Conservation (phyloP, 2,329 filamentous ascomycete genomes). For the Dichotomopilus funicola region DNA sequence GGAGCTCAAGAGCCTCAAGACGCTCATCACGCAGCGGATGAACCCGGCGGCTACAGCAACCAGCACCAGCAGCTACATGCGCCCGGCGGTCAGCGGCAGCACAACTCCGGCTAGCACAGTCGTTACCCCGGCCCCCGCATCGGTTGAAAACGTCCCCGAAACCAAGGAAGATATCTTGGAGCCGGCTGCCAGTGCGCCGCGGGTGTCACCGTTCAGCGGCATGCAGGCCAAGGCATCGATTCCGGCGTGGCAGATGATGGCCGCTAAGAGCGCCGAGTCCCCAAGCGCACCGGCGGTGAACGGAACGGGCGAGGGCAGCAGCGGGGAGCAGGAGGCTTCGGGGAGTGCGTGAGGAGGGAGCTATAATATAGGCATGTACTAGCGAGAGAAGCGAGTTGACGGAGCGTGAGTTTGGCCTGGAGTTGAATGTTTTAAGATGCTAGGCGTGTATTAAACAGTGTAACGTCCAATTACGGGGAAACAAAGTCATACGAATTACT, state of each 20-base stretch:
- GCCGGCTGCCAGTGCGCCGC: conserved; percentile 31
- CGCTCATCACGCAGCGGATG: conserved; percentile 65
- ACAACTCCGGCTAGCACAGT: conserved; percentile 19
- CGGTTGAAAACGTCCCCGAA: conserved; percentile 26
- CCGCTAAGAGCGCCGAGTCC: conserved; percentile 39
- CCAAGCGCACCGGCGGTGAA: conserved; percentile 10
- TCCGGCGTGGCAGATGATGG: conserved; percentile 72
- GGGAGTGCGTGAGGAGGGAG: conserved; percentile 5
- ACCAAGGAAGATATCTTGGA: conserved; percentile 30
- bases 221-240: conserved; percentile 59
- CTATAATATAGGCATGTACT: too few species aligned
- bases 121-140: conserved; percentile 25
- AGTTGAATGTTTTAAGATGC: background rate
- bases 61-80: conserved; percentile 27
- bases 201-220: conserved; percentile 44
- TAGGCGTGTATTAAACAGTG: background rate
- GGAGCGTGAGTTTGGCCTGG: too few species aligned
- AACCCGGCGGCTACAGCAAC: conserved; percentile 29
- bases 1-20: conserved; percentile 89
- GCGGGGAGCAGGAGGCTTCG: conserved; percentile 12
- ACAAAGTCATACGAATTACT: too few species aligned
- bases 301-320: conserved; percentile 11
- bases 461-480: too few species aligned
- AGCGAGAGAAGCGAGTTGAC: too few species aligned
- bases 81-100: conserved; percentile 23